Base-by-base conservation (phyloP, 2,329 filamentous ascomycete genomes). In the Phyllosticta paracitricarpa region DNA sequence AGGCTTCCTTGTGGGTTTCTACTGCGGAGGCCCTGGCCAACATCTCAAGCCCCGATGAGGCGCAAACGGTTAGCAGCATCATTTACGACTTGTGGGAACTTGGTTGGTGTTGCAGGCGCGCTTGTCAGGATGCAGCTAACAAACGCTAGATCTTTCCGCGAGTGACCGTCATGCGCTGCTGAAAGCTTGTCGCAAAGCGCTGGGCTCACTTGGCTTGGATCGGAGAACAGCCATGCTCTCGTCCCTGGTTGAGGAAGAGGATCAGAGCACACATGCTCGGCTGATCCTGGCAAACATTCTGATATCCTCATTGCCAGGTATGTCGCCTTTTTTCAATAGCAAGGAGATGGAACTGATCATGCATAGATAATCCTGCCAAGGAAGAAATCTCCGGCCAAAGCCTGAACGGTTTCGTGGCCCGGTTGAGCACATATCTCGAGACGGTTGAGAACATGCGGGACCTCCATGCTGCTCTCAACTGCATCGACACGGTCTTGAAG, bases 401-500 rank as follows among this genome's bases (percentile, higher is more conserved):
- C 35, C 56, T 59, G 3, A 58, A 58, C 19, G 56, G 61, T 2
- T 58, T 62, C 26, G 33, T 54, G 8, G 60, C 51, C 5, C 57
- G 56, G n/a, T 54, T 62, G 9, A 56, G 52, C 24, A 51, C 35
- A 28, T 57, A 62, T 17, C 40, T 62, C 40, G 40, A 56, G 9
- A 59, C 55, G 12, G 57, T 59, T 3, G 55, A 57, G 26, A 54
- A 56, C 14, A 53, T 58, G 17, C 54, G 58, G 10, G 54, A 55
- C 25, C 57, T 63, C 51, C 61, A 61, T 24, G 54, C 52, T 7
- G 48, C 57, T 22, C 54, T 63, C 24, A 62, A 67, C 22, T 58
- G 64, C 35, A 63, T 75, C 17, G 62, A 73, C 48, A 65, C 68
- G 2, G 69, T 68, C 7, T 57, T 73, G 19, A 67, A 70, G n/a